Conservation (phyloP, 495 filamentous ascomycete genomes). For the Penicillium egyptiacum region DNA sequence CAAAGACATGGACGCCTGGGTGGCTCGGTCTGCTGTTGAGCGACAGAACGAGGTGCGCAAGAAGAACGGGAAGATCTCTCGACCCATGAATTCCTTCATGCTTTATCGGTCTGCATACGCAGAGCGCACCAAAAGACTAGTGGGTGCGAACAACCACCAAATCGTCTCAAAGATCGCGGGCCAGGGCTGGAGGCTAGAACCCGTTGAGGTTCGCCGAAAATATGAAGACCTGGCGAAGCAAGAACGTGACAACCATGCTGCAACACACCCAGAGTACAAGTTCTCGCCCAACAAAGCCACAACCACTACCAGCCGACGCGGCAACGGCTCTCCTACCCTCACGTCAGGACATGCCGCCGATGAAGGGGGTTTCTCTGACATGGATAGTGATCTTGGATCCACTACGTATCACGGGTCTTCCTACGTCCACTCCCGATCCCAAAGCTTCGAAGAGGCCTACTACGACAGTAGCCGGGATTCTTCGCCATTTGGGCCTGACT, state of each 20-base stretch:
- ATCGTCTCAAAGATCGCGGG: constrained; percentile 84
- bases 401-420: constrained; percentile 15
- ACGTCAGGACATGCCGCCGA: constrained; percentile 15
- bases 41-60: constrained; percentile 65
- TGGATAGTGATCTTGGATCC: constrained; percentile 8
- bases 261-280: constrained; percentile 90
- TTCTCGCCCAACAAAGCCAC: constrained; percentile 82
- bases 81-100: constrained; percentile 99
- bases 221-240: constrained; percentile 79
- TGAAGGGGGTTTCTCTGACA: constrained; percentile 4
- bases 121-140: constrained; percentile 79
- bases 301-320: constrained; percentile 41
- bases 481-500: constrained; percentile 33
- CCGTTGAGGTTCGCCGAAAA: constrained; percentile 65
- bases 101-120: constrained; percentile 93
- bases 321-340: constrained; percentile 3
- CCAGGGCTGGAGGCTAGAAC: constrained; percentile 81
- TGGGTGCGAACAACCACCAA: constrained; percentile 89
- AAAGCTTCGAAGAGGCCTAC: constrained; percentile 34
- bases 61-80: constrained; percentile 76
- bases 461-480: constrained; percentile 35
- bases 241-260: constrained; percentile 82
- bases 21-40: constrained; percentile 65
- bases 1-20: constrained; percentile 79
- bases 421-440: constrained; percentile 21